Conservation (phyloP, 2,329 filamentous ascomycete species). For the Aspergillus quadricinctus region DNA sequence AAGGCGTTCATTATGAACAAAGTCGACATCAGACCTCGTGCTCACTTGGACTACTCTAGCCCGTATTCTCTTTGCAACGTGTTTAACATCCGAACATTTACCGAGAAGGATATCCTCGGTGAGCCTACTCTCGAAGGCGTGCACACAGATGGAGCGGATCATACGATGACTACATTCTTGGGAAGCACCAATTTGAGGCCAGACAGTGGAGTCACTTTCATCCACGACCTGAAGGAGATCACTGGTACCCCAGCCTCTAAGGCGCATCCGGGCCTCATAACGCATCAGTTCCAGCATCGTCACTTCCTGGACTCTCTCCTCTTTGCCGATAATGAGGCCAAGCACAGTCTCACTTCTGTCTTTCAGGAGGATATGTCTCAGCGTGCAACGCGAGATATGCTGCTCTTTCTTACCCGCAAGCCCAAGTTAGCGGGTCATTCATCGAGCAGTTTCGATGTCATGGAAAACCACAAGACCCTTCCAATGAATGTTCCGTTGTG, state of each 20-base stretch:
- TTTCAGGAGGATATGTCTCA: background rate
- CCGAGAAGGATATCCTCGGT: constrained; percentile 23
- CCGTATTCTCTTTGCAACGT: constrained; percentile 25
- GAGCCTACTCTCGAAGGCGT: constrained; percentile 32
- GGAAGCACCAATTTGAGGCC: constrained; percentile 25
- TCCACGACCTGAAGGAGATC: constrained; percentile 21
- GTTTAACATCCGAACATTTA: constrained; percentile 28
- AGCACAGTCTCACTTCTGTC: constrained; percentile 6
- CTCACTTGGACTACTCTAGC: constrained; percentile 21
- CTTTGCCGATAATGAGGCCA: constrained; percentile 1
- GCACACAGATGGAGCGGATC: constrained; percentile 30
- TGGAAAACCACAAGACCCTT: background rate
- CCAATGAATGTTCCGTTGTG: background rate
- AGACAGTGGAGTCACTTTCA: constrained; percentile 27
- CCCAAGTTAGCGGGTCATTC: background rate
- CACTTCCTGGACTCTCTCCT: constrained; percentile 6
- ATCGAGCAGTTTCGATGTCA: background rate
- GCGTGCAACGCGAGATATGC: constrained; percentile 3
- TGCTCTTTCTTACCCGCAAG: constrained; percentile 6
- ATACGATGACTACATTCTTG: constrained; percentile 31
- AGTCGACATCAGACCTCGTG: background rate
- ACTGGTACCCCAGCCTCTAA: background rate
- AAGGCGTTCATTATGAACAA: constrained; percentile 18
- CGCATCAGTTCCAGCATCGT: too few relatives aligned
- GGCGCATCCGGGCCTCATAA: too few relatives aligned